These are phyloP conservation scores for Trichoderma hamatum DNA, from an alignment of 2,329 filamentous ascomycete species.

Conservation along the genomic window DNA sequence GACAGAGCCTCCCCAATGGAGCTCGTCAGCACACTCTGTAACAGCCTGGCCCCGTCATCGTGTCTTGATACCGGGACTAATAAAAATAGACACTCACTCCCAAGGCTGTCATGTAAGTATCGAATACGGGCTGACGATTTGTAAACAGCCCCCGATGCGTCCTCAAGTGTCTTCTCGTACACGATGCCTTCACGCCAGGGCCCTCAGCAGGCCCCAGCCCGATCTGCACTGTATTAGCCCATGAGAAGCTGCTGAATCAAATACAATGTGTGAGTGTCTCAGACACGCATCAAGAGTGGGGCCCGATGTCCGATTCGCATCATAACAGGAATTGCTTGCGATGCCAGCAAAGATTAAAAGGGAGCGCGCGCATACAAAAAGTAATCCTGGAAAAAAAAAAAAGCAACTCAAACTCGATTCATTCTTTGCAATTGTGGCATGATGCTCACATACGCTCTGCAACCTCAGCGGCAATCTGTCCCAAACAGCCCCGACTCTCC, in stretches of 20 bases:
- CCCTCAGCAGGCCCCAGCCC: not conserved
- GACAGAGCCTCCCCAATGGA: not conserved
- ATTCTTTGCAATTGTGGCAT: not conserved
- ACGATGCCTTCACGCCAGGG: not conserved
- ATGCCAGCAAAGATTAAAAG: not conserved
- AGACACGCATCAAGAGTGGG: not conserved
- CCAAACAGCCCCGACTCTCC: not conserved
- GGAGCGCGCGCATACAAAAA: not conserved
- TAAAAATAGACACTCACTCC: not conserved
- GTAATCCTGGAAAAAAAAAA: not conserved
- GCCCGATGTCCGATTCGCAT: not conserved
- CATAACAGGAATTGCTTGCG: not conserved
- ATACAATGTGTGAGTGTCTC: not conserved
- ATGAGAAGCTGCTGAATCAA: not conserved
- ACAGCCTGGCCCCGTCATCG: not conserved
- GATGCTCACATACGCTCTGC: not conserved
- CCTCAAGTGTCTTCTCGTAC: not conserved
- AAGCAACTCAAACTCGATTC: not conserved
- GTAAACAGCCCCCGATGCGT: not conserved
- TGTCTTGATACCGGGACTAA: not conserved
- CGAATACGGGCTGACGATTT: not conserved
- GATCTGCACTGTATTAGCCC: not conserved
- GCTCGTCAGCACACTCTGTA: not conserved
- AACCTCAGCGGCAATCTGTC: not conserved
- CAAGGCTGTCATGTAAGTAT: not conserved